Evolutionary conservation across 306 rosid species (phyloP), one percentile per base, ranked within the genome.

Genomic region (Prunus armeniaca): DNA sequence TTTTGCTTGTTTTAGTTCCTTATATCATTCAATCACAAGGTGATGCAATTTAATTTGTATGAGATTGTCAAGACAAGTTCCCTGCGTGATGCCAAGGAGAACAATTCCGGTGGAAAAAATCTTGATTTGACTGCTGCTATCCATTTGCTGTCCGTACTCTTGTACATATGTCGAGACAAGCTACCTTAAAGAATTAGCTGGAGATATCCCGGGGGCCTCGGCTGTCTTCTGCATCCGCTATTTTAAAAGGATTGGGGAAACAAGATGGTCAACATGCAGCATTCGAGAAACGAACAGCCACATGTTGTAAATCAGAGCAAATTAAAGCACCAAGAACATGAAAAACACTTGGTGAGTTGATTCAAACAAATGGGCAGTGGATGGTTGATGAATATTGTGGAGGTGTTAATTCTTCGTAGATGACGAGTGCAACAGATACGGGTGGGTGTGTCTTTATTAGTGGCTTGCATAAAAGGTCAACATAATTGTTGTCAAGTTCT

Each of bases 121-220:
- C 57, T 46, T 34, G 73, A 46, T 65, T 60, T 61, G 75, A 60
- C 81, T 65, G 74, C 61, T 67, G 67, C 77, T 8, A 57, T 72
- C 81, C 25, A 60, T 64, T n/a, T 67, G 60, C 69, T 47, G n/a
- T 51, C 28, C 67, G 20, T 71, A 69, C 47, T 25, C 77, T 65
- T 83, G 82, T 82, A 83, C 61, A 79, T 78, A 76, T 14, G 5
- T 76, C 74, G 20, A 77, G 71, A 76, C 74, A 9, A 14, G 77
- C 74, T 55, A 55, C 30, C 13, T 72, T 58, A 28, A 24, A 25
- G 41, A 45, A 54, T 75, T 50, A 24, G 74, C 60, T 30, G 69
- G 80, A 60, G 55, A 52, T 57, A 69, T 60, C 76, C 71, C 61
- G 52, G 62, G 25, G 76, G 61, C 65, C 68, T 77, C 63, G 75